Percentiles rank a stretch among this genome's conserved stretches.
These are phyloP conservation scores for Yarrowia bubula DNA, from an alignment of 805 yeast species.

Conservation along the genomic window DNA sequence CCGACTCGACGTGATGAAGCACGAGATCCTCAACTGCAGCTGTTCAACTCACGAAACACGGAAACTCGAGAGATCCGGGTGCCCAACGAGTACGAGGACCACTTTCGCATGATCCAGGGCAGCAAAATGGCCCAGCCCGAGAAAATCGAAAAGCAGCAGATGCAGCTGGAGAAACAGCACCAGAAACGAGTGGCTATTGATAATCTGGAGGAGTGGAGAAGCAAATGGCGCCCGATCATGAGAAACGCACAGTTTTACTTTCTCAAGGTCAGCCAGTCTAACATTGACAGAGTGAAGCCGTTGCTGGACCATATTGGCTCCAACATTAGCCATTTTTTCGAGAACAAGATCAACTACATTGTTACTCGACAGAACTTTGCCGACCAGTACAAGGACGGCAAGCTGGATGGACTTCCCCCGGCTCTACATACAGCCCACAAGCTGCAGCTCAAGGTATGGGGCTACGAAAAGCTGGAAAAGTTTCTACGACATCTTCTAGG, in stretches of 20 bases:
- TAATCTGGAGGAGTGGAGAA: slow-evolving; percentile 19
- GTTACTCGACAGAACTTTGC: slow-evolving; percentile 12
- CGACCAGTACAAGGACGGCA: slow-evolving; percentile 8
- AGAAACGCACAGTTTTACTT: slow-evolving; percentile 19
- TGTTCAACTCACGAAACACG: neutral
- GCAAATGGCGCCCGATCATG: slow-evolving; percentile 21
- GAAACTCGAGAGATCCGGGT: slow-evolving; percentile 1
- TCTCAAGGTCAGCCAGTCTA: slow-evolving; percentile 4
- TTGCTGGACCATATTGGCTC: slow-evolving; percentile 21
- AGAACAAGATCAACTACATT: slow-evolving; percentile 21
- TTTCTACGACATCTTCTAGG: slow-evolving; percentile 16
- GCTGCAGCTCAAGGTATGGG: slow-evolving; percentile 25
- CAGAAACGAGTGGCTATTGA: slow-evolving; percentile 11
- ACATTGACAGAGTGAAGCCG: slow-evolving; percentile 19
- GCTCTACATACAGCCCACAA: slow-evolving; percentile 3
- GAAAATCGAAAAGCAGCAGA: neutral
- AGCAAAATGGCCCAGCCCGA: slow-evolving; percentile 16
- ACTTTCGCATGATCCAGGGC: slow-evolving; percentile 10
- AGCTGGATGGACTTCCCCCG: slow-evolving; percentile 6
- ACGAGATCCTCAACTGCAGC: neutral
- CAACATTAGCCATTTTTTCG: slow-evolving; percentile 11
- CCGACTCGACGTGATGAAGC: neutral
- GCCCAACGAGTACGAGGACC: slow-evolving; percentile 21
- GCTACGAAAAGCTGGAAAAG: slow-evolving; percentile 21
- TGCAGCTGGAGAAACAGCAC: slow-evolving; percentile 1